Base-by-base conservation (phyloP, 768 basidiomycete genomes). In the Hemileccinum rubropunctum region DNA sequence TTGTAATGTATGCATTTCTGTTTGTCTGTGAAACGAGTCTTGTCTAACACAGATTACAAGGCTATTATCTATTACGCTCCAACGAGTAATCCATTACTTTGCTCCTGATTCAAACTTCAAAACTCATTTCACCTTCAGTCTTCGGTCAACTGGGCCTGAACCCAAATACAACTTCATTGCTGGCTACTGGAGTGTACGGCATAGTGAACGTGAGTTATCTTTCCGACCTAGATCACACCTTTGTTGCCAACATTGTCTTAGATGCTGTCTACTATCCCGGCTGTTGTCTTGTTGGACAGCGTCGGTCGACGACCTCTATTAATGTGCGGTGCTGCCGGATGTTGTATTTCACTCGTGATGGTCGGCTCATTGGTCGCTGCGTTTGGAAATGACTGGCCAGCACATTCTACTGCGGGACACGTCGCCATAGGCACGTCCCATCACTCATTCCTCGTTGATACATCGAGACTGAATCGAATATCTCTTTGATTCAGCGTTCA, bases 171-270 rank as follows among this genome's bases (percentile, higher is more conserved):
- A 70, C 73, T 1, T 74, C 73, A 8, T 51, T 75, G 6, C 54
- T 75, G 10, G 73, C 74, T n/a, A 71, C 72, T 1, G 73, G 73
- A 12, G 70, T 73, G 18, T 72, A 65, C 17, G 74, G 73, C 7
- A 59, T 73, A 53, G 65, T 68, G 14, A 70, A 66, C 13, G 61
- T 60, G 40, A 34, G 58, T 53, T 4, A 8, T 23, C 3, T 42
- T 26, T 52, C 15, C 30, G 14, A 18, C 20, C 26, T 10, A 33
- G 7, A 21, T 35, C 18, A 8, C 34, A 37, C 20, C 18, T 42
- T 26, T 48, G 32, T 26, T 33, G 30, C 17, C 23, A 40, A 39
- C 37, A 18, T 14, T 44, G 46, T 49, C 52, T 30, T 60, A 71
- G 69, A 61, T 55, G 26, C 33, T 73, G 30, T 57, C 67, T 23